Percentiles rank a stretch among this genome's conserved stretches.
Conservation (phyloP, 2,329 filamentous ascomycete genomes). For the Laburnicola sp. region DNA sequence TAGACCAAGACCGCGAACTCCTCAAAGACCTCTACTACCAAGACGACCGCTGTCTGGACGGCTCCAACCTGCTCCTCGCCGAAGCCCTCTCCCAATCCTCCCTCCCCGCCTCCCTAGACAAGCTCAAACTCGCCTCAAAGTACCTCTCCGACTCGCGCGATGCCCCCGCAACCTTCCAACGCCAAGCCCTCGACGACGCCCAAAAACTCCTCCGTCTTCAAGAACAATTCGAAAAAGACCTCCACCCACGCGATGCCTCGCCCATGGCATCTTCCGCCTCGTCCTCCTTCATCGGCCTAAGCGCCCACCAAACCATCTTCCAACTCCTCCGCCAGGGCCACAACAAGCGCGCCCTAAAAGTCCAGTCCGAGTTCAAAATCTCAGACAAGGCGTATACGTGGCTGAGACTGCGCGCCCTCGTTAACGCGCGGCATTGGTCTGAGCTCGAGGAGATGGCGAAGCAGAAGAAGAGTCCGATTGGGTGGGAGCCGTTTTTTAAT, state of each 20-base stretch:
- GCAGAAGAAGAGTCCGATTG: constrained; percentile 83
- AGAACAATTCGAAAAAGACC: constrained; percentile 81
- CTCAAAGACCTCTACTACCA: constrained; percentile 98
- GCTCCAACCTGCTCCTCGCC: constrained; percentile 81
- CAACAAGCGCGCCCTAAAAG: constrained; percentile 79
- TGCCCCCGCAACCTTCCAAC: constrained; percentile 67
- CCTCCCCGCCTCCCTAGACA: constrained; percentile 73
- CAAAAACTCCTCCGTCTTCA: constrained; percentile 80
- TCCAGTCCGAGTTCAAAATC: constrained; percentile 90
- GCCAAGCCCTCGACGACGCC: constrained; percentile 77
- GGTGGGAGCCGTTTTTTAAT: constrained; percentile 97
- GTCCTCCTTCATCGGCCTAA: constrained; percentile 74
- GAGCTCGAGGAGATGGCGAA: constrained; percentile 86
- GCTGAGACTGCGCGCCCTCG: constrained; percentile 80
- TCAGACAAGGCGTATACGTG: constrained; percentile 90
- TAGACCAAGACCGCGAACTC: constrained; percentile 75
- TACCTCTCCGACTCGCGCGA: constrained; percentile 84
- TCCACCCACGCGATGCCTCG: constrained; percentile 60
- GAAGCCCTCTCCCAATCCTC: constrained; percentile 79
- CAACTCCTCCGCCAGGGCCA: constrained; percentile 82
- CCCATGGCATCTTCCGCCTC: too few relatives aligned
- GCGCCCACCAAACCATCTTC: constrained; percentile 89
- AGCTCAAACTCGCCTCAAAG: constrained; percentile 83
- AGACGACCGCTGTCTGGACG: constrained; percentile 86
- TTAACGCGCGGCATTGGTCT: constrained; percentile 87